Percentiles rank a stretch among this genome's conserved stretches.
Conservation (phyloP, 2,329 filamentous ascomycete genomes). For the Microdochium paspali region DNA sequence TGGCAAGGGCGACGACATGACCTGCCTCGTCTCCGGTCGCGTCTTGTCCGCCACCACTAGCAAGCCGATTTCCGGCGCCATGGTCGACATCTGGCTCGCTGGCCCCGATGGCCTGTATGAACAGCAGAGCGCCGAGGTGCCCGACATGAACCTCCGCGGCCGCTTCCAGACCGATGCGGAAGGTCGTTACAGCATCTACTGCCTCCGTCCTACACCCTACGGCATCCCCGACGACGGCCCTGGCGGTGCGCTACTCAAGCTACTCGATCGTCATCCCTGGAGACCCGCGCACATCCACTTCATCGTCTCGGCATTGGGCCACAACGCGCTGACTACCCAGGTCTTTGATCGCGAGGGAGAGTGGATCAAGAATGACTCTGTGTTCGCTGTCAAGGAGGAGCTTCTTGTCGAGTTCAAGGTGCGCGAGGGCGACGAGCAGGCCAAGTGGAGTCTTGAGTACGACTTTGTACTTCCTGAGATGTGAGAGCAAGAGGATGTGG, state of each 20-base stretch:
- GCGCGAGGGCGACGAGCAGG: conserved; percentile 27
- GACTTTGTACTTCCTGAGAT: conserved; percentile 39
- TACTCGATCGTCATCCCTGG: conserved; percentile 47
- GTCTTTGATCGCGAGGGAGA: conserved; percentile 62
- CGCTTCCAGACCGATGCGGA: conserved; percentile 58
- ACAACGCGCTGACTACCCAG: conserved; percentile 55
- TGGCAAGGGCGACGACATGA: conserved; percentile 49
- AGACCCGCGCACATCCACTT: conserved; percentile 53
- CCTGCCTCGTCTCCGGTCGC: conserved; percentile 45
- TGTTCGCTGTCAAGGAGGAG: conserved; percentile 45
- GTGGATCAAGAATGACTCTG: conserved; percentile 44
- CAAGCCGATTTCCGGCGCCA: conserved; percentile 53
- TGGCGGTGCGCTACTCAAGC: conserved; percentile 36
- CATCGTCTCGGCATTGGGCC: conserved; percentile 29
- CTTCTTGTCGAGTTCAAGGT: conserved; percentile 32
- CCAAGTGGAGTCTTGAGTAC: conserved; percentile 50
- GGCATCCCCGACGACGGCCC: conserved; percentile 42
- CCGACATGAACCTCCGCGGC: conserved; percentile 66
- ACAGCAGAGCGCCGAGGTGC: conserved; percentile 55
- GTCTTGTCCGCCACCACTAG: conserved; percentile 50
- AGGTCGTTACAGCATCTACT: conserved; percentile 55
- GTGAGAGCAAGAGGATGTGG: too few species aligned
- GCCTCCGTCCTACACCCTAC: conserved; percentile 49
- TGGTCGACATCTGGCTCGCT: conserved; percentile 73
- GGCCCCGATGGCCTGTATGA: conserved; percentile 64